Conservation (phyloP, 306 rosid genomes). For the Begonia peltatifolia region DNA sequence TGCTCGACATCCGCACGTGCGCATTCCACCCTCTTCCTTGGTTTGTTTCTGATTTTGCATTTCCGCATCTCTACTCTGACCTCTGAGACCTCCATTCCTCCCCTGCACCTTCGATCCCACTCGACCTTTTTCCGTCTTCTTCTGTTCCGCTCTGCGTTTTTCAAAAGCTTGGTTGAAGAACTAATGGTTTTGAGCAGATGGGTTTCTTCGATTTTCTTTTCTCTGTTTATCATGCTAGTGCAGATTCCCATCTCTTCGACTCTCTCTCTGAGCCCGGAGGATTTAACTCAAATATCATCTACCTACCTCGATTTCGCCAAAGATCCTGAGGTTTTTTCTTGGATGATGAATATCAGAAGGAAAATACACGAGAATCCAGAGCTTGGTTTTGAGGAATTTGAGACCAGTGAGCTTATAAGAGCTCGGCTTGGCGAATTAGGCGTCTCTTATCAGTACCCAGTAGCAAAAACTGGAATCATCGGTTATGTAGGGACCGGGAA, state of each 20-base stretch:
- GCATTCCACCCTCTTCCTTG: no score
- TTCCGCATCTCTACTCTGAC: no score
- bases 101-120: no score
- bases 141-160: no score
- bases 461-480: conserved; percentile 64
- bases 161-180: background rate
- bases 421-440: conserved; percentile 46
- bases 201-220: background rate
- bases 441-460: conserved; percentile 40
- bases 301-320: conserved; percentile 32
- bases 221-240: background rate
- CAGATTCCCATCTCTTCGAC: background rate
- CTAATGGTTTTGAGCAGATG: background rate
- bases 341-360: conserved; percentile 57
- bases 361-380: conserved; percentile 79
- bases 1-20: no score
- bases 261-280: background rate
- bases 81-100: no score
- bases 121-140: no score
- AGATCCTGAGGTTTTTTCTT: conserved; percentile 28
- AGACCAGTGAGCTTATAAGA: conserved; percentile 67
- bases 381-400: conserved; percentile 58
- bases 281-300: conserved; percentile 12
- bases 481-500: conserved; percentile 53
- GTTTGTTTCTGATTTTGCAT: no score